Evolutionary conservation across 139 green algal genomes (phyloP).

Genomic region (Astrephomene gubernaculifera): DNA sequence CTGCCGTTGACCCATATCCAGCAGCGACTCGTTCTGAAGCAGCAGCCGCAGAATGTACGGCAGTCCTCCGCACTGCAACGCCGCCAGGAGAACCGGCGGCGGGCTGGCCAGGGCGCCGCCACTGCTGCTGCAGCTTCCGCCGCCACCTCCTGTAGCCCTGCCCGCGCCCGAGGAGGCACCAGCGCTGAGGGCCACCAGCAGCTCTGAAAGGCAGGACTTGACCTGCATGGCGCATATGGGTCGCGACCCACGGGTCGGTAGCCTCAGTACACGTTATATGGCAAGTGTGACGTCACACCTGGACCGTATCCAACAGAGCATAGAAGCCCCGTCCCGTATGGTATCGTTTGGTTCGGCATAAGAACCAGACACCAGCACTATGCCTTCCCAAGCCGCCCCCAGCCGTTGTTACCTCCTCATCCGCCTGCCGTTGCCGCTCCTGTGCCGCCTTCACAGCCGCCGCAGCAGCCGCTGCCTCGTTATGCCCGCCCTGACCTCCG

Average conservation of each 20-base stretch:
- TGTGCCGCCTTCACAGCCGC: not conserved
- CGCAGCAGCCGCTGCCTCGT: not conserved
- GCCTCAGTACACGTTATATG: too few species aligned
- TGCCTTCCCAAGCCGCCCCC: too few species aligned
- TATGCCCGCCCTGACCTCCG: not conserved
- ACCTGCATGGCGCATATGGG: constrained; percentile 15
- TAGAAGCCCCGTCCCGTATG: too few species aligned
- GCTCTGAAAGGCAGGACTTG: not conserved
- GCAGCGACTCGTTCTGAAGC: constrained; percentile 53
- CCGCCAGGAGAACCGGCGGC: constrained; percentile 30
- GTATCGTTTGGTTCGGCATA: too few species aligned
- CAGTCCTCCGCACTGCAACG: constrained; percentile 37
- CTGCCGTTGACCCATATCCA: constrained; percentile 40
- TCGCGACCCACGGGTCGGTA: too few species aligned
- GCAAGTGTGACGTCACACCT: too few species aligned
- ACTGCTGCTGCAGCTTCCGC: not conserved
- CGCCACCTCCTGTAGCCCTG: not conserved
- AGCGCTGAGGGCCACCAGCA: not conserved
- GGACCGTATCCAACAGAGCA: too few species aligned
- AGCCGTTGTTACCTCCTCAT: constrained; percentile 22
- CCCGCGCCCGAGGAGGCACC: not conserved
- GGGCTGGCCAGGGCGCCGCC: not conserved
- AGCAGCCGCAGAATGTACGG: constrained; percentile 47
- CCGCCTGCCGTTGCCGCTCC: constrained; percentile 7
- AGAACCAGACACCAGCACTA: too few species aligned